A percentile compares a stretch with the other conserved stretches of the same genome.
Evolutionary conservation across 257 asterid species (phyloP).

Genomic region (Euphrasia confusa): DNA sequence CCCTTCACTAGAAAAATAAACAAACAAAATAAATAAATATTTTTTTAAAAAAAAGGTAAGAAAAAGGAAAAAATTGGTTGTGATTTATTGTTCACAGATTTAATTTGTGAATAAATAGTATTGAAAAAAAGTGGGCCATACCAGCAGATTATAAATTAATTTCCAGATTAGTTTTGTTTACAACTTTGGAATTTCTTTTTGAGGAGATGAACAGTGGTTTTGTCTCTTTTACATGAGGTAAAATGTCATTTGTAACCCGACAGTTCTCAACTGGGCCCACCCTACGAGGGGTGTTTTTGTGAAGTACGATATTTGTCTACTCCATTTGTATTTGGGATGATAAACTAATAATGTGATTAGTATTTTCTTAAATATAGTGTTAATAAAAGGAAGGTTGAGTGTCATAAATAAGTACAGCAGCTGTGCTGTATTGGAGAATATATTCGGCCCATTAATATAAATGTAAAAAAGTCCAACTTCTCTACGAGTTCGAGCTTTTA

Average conservation of each 20-base stretch:
- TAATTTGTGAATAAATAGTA: slow-evolving; percentile 29
- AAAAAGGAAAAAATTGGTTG: background rate
- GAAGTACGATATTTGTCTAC: no score
- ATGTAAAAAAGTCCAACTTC: no score
- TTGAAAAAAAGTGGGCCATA: slow-evolving; percentile 37
- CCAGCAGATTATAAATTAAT: slow-evolving; percentile 33
- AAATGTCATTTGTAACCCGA: background rate
- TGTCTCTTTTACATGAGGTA: background rate
- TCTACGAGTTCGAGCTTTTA: no score
- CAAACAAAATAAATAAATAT: background rate
- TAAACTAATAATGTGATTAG: no score
- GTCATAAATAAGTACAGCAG: slow-evolving; percentile 23
- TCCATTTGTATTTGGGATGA: no score
- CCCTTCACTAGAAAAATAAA: slow-evolving; percentile 25
- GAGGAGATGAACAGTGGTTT: slow-evolving; percentile 20
- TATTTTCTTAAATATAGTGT: no score
- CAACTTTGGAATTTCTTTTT: background rate
- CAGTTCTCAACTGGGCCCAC: no score
- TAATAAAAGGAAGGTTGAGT: slow-evolving; percentile 23
- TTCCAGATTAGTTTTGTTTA: slow-evolving; percentile 27
- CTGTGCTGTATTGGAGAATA: slow-evolving; percentile 12
- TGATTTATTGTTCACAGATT: slow-evolving; percentile 26
- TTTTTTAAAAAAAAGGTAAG: no score
- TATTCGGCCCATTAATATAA: no score
- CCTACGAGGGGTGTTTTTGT: background rate